phyloP scores from a whole-genome alignment of 768 basidiomycete genomes.

The Ramaria rubella region DNA sequence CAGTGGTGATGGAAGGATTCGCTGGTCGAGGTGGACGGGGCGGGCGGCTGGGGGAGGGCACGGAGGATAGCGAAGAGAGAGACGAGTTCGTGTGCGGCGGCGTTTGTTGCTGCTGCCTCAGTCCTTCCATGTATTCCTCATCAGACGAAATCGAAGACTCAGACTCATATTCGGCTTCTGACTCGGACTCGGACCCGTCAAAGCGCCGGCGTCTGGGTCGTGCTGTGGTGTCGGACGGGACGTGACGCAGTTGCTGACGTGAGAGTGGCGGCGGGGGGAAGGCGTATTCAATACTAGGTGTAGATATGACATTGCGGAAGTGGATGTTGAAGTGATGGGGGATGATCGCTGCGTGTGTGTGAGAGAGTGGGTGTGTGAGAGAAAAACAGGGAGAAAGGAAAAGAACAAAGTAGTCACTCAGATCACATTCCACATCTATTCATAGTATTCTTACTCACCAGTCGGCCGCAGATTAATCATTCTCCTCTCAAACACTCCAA shows the following conservation, averaged over 20 bases:
- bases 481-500: conserved; percentile 60
- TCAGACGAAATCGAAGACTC: not conserved
- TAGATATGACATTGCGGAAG: conserved; percentile 57
- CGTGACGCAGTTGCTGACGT: not conserved
- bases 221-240: not conserved
- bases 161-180: not conserved
- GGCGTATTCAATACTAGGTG: conserved; percentile 55
- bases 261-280: conserved; percentile 59
- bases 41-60: not conserved
- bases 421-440: too few species aligned
- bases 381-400: too few species aligned
- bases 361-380: not conserved
- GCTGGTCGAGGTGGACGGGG: not conserved
- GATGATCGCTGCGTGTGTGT: conserved; percentile 55
- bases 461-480: conserved; percentile 69
- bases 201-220: not conserved
- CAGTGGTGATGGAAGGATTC: not conserved
- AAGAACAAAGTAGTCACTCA: too few species aligned
- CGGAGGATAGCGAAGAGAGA: not conserved
- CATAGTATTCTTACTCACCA: conserved; percentile 34
- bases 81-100: not conserved
- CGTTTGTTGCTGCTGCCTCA: not conserved
- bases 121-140: not conserved
- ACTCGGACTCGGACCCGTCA: not conserved
- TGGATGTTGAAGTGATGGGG: conserved; percentile 66